Percentiles rank a stretch among this genome's conserved stretches.
Evolutionary conservation across 805 yeast species (phyloP).

Genomic region (Metschnikowia baotianmanensis): DNA sequence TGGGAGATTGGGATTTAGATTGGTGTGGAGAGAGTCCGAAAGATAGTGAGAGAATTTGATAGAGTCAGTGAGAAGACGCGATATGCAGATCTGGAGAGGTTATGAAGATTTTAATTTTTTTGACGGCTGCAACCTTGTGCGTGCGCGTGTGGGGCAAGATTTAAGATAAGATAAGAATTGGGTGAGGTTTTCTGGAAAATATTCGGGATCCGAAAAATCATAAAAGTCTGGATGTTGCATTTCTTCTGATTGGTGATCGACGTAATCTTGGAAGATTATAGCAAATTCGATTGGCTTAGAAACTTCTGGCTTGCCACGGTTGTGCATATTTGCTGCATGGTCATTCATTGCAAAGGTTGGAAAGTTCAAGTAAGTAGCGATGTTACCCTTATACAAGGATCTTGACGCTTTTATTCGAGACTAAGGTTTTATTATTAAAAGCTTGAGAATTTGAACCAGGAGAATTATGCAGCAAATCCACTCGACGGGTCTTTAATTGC

Average conservation of each 20-base stretch:
- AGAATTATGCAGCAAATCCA: too few relatives aligned
- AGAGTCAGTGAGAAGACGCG: not conserved
- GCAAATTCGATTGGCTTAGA: not conserved
- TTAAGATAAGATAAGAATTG: too few relatives aligned
- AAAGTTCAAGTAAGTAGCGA: too few relatives aligned
- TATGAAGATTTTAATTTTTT: not conserved
- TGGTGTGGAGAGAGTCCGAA: not conserved
- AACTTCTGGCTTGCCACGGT: not conserved
- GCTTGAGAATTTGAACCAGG: too few relatives aligned
- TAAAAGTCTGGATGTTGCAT: too few relatives aligned
- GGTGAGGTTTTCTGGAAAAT: not conserved
- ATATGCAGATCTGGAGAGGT: not conserved
- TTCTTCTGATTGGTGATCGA: too few relatives aligned
- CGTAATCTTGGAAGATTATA: not conserved
- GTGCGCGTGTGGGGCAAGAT: not conserved
- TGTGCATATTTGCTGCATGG: too few relatives aligned
- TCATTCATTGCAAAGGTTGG: too few relatives aligned
- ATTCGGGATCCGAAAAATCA: not conserved
- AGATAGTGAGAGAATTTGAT: not conserved
- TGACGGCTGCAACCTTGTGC: constrained; percentile 1
- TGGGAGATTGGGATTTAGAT: not conserved
- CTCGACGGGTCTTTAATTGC: too few relatives aligned
- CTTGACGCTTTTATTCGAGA: too few relatives aligned
- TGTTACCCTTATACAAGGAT: too few relatives aligned
- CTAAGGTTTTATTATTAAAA: too few relatives aligned